Conservation (phyloP, 2,329 filamentous ascomycete genomes). For the Daldinia eschscholtzii region DNA sequence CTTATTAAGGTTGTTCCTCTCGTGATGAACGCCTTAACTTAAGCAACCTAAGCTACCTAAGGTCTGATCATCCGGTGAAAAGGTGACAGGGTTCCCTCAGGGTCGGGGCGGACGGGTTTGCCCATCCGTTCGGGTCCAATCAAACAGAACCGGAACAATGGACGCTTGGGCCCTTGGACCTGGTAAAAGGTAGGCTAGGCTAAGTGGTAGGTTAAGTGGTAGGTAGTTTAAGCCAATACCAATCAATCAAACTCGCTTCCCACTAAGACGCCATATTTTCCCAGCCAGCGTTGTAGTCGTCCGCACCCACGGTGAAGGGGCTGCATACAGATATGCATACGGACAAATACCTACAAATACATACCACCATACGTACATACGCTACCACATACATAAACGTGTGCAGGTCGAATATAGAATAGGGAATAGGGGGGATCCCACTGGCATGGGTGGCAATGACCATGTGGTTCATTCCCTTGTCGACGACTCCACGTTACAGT, state of each 20-base stretch:
- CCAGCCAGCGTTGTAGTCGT: conserved; percentile 20
- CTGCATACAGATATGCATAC: conserved; percentile 25
- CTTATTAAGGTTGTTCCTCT: neutral
- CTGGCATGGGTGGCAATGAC: conserved; percentile 35
- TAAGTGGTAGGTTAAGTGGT: too few species aligned
- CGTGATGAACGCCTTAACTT: conserved; percentile 1
- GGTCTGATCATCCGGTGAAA: neutral
- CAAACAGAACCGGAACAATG: conserved; percentile 16
- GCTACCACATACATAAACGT: conserved; percentile 1
- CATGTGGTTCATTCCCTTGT: conserved; percentile 39
- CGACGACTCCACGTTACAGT: conserved; percentile 40
- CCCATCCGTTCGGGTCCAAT: conserved; percentile 35
- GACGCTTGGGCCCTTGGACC: conserved; percentile 20
- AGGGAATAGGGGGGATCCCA: conserved; percentile 30
- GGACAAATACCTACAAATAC: neutral
- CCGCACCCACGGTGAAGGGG: conserved; percentile 17
- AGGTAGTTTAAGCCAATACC: conserved; percentile 10
- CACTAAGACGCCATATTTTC: conserved; percentile 19
- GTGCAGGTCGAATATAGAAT: conserved; percentile 5
- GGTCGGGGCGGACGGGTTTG: conserved; percentile 19
- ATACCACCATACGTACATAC: neutral
- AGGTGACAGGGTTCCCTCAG: neutral
- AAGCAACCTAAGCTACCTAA: neutral
- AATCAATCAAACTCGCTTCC: conserved; percentile 18
- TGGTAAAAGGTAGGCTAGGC: neutral